These are phyloP conservation scores for Arthrobotrys musiformis DNA, from an alignment of 2,329 filamentous ascomycete species.

Conservation along the genomic window DNA sequence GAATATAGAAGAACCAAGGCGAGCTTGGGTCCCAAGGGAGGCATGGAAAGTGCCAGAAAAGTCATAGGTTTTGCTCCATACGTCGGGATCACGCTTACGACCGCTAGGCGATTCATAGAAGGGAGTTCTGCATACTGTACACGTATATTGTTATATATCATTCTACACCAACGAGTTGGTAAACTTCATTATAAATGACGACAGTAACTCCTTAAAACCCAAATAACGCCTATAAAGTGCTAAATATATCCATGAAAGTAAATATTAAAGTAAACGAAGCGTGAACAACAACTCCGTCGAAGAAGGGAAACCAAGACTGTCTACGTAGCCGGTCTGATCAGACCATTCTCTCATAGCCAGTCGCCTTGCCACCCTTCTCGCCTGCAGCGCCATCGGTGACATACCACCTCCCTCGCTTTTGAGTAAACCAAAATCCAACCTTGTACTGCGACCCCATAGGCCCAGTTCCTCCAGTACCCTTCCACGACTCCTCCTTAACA, in stretches of 20 bases:
- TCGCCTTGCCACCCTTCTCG: conserved; percentile 21
- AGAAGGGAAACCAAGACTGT: no score
- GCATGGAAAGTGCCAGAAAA: conserved; percentile 16
- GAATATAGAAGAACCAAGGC: not conserved
- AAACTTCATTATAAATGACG: not conserved
- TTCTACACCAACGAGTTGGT: not conserved
- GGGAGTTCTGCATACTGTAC: not conserved
- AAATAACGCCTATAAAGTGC: not conserved
- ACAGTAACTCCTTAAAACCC: not conserved
- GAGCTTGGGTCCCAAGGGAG: conserved; percentile 28
- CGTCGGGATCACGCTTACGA: no score
- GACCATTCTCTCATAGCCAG: conserved; percentile 22
- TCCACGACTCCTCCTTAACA: conserved; percentile 18
- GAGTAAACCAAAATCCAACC: conserved; percentile 53
- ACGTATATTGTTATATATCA: no score
- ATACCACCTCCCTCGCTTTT: conserved; percentile 44
- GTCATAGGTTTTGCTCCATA: no score
- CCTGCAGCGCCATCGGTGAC: conserved; percentile 26
- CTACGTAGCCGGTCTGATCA: not conserved
- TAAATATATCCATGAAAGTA: not conserved
- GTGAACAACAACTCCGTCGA: no score
- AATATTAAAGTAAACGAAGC: no score
- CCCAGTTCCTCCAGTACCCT: conserved; percentile 43
- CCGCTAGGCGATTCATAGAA: not conserved
- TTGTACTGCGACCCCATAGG: conserved; percentile 48